phyloP scores from a whole-genome alignment of 768 basidiomycete genomes.

The Lentinula edodes region DNA sequence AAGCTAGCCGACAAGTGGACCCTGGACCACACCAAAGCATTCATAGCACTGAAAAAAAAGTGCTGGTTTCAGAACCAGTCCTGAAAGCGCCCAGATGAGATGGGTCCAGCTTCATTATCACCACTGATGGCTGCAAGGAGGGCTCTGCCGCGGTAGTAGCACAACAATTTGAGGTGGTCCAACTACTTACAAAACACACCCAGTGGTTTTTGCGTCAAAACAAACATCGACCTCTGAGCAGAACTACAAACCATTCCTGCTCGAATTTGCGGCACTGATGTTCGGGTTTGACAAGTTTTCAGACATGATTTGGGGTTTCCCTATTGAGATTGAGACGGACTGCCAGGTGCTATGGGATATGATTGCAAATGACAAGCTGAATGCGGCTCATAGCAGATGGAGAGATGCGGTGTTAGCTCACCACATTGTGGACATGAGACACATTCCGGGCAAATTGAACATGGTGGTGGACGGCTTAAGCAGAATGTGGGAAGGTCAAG shows the following conservation, averaged over 20 bases:
- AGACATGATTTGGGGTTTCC: conserved; percentile 15
- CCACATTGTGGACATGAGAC: conserved; percentile 15
- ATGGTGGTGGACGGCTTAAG: conserved; percentile 26
- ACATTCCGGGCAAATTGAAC: conserved; percentile 18
- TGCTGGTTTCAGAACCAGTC: conserved; percentile 25
- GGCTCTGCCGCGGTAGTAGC: conserved; percentile 12
- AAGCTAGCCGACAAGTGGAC: conserved; percentile 17
- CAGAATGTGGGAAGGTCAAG: conserved; percentile 11
- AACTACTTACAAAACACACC: conserved; percentile 14
- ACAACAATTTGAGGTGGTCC: conserved; percentile 15
- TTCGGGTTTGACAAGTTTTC: conserved; percentile 22
- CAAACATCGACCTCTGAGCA: conserved; percentile 14
- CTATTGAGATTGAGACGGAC: no score
- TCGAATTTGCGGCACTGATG: conserved; percentile 31
- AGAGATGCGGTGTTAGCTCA: conserved; percentile 19
- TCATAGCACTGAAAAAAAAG: conserved; percentile 21
- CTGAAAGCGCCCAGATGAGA: conserved; percentile 24
- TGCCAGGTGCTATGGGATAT: conserved; percentile 13
- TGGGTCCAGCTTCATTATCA: conserved; percentile 25
- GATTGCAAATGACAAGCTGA: conserved; percentile 18
- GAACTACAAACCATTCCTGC: conserved; percentile 6
- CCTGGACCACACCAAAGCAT: not conserved
- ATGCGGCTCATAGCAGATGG: conserved; percentile 24
- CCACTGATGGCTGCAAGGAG: conserved; percentile 17
- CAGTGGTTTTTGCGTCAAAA: conserved; percentile 26